Conservation (phyloP, 345 rosid species). For the Melaleuca alternifolia region DNA sequence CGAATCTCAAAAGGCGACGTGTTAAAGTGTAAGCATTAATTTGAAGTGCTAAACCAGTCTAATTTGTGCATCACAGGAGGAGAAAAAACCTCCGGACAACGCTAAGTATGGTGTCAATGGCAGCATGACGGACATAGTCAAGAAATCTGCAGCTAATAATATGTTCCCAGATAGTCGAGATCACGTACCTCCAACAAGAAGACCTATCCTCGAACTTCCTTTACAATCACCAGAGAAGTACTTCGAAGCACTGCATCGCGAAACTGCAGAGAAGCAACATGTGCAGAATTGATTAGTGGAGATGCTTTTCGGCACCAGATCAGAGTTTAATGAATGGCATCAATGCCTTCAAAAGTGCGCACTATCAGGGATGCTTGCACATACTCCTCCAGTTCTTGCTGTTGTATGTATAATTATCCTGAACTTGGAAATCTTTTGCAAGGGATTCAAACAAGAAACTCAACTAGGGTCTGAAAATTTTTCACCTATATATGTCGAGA, state of each 20-base stretch:
- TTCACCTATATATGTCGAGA: neutral
- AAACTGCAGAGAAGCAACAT: neutral
- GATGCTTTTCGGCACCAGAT: neutral
- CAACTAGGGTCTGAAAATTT: neutral
- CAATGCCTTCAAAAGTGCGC: neutral
- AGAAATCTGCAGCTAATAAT: neutral
- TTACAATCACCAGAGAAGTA: slow-evolving; percentile 37
- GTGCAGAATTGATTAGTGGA: neutral
- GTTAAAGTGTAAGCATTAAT: neutral
- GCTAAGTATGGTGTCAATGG: neutral
- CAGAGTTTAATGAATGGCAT: neutral
- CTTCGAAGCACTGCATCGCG: slow-evolving; percentile 31
- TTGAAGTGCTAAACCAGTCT: neutral
- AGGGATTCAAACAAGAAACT: neutral
- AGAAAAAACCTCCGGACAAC: neutral
- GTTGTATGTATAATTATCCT: neutral
- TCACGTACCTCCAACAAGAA: slow-evolving; percentile 65
- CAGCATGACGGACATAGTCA: neutral
- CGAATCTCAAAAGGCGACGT: neutral
- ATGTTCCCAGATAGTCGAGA: neutral
- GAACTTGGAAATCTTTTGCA: neutral
- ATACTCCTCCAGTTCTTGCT: neutral
- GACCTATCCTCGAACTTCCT: slow-evolving; percentile 23
- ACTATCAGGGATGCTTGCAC: neutral
- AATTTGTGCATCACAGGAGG: neutral